A percentile compares a stretch with the other conserved stretches of the same genome.
These are phyloP conservation scores for Starmerella tilneyi DNA, from an alignment of 805 yeast genomes.

Conservation along the genomic window DNA sequence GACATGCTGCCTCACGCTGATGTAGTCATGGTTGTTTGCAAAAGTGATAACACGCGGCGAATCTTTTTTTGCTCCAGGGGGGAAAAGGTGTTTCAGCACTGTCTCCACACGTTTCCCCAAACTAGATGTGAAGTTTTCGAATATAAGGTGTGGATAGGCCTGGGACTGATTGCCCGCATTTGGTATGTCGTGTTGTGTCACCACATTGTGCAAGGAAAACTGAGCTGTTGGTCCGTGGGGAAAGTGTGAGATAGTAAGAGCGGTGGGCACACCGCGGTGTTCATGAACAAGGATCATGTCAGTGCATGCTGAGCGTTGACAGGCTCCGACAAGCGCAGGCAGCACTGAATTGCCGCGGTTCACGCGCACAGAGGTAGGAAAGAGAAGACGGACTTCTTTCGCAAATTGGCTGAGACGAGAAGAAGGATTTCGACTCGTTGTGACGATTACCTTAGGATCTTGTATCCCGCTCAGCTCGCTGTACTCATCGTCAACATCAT, in stretches of 20 bases:
- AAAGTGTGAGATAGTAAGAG: slow-evolving; percentile 82
- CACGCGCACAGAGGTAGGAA: slow-evolving; percentile 79
- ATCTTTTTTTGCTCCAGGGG: slow-evolving; percentile 92
- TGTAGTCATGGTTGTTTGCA: slow-evolving; percentile 81
- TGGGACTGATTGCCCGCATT: slow-evolving; percentile 82
- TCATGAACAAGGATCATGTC: slow-evolving; percentile 85
- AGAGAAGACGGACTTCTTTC: slow-evolving; percentile 78
- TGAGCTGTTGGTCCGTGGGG: slow-evolving; percentile 98
- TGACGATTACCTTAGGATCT: slow-evolving; percentile 84
- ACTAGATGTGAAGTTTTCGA: slow-evolving; percentile 74
- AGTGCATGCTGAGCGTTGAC: slow-evolving; percentile 68
- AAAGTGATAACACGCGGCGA: slow-evolving; percentile 87
- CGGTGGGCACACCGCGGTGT: slow-evolving; percentile 96
- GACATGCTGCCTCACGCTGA: slow-evolving; percentile 89
- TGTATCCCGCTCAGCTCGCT: slow-evolving; percentile 72
- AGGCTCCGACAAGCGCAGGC: slow-evolving; percentile 73
- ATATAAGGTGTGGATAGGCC: slow-evolving; percentile 85
- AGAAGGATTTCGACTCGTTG: slow-evolving; percentile 88
- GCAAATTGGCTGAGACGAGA: slow-evolving; percentile 80
- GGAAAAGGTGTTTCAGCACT: slow-evolving; percentile 78
- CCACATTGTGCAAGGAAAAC: slow-evolving; percentile 89
- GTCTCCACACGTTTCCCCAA: slow-evolving; percentile 75
- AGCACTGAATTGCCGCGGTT: slow-evolving; percentile 90
- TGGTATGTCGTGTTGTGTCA: slow-evolving; percentile 81
- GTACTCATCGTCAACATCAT: slow-evolving; percentile 78